phyloP scores from a whole-genome alignment of 2,329 filamentous ascomycete genomes.

The Xylaria sp. region DNA sequence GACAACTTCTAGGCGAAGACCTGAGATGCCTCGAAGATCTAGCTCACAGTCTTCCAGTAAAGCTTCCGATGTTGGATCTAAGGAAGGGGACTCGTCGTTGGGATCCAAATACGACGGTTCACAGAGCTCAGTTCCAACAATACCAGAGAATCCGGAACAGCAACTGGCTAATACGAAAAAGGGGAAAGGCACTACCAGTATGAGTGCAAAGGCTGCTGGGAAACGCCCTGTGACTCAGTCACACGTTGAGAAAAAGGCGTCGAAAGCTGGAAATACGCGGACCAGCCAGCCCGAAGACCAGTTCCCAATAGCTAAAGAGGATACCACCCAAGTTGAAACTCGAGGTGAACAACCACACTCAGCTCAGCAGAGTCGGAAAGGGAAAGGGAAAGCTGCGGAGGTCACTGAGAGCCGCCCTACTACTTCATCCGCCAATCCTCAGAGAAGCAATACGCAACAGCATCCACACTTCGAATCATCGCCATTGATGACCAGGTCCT shows the following conservation, averaged over 20 bases:
- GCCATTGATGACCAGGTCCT: conserved; percentile 50
- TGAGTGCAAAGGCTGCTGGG: conserved; percentile 61
- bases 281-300: conserved; percentile 19
- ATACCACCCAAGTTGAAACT: conserved; percentile 13
- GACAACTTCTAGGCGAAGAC: conserved; percentile 58
- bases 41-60: conserved; percentile 60
- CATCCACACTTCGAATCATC: conserved; percentile 35
- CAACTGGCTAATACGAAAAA: conserved; percentile 26
- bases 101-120: conserved; percentile 41
- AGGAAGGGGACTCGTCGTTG: conserved; percentile 48
- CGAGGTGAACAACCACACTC: conserved; percentile 15
- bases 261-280: conserved; percentile 28
- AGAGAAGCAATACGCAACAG: conserved; percentile 37
- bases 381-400: conserved; percentile 5
- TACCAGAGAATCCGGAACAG: conserved; percentile 46
- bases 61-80: conserved; percentile 50
- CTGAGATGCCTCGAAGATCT: conserved; percentile 58
- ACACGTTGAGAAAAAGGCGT: conserved; percentile 33
- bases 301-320: not conserved
- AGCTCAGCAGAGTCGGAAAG: conserved; percentile 22
- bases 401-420: not conserved
- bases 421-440: not conserved
- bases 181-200: conserved; percentile 31
- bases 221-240: conserved; percentile 55
- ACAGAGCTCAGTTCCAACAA: conserved; percentile 44